Conservation (phyloP, 805 yeast genomes). For the Monosporozyma unispora region DNA sequence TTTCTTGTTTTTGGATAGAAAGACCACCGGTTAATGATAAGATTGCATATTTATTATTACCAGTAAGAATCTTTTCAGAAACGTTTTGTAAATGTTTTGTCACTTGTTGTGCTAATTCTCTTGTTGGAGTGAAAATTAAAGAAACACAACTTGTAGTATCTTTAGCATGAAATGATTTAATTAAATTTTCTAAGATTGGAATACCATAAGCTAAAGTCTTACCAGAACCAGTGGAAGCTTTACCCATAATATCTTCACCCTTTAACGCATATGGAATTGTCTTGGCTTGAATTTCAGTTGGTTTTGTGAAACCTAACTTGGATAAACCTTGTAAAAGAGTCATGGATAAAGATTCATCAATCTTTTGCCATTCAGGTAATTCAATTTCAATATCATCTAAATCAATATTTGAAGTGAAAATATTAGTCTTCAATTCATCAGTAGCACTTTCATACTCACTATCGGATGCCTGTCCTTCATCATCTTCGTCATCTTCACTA, state of each 20-base stretch:
- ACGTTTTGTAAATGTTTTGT: conserved; percentile 61
- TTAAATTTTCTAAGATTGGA: conserved; percentile 69
- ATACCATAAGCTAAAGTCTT: conserved; percentile 93
- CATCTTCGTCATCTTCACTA: conserved; percentile 23
- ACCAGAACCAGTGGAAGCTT: conserved; percentile 97
- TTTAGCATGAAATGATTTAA: conserved; percentile 9
- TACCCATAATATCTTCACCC: conserved; percentile 83
- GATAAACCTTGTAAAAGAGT: conserved; percentile 55
- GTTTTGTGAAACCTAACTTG: conserved; percentile 48
- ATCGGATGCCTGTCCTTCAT: conserved; percentile 13
- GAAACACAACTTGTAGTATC: conserved; percentile 47
- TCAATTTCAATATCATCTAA: conserved; percentile 31
- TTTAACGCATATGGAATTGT: conserved; percentile 66
- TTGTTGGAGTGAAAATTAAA: conserved; percentile 83
- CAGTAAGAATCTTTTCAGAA: conserved; percentile 27
- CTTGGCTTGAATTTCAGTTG: conserved; percentile 76
- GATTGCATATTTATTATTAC: conserved; percentile 49
- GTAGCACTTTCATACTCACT: conserved; percentile 7
- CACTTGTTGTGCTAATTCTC: conserved; percentile 95
- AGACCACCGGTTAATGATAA: conserved; percentile 89
- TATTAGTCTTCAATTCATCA: conserved; percentile 21
- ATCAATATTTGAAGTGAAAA: conserved; percentile 19
- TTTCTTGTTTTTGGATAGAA: conserved; percentile 85
- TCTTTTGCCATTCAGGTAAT: conserved; percentile 52
- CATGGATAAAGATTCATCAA: conserved; percentile 35